These are phyloP conservation scores for Gossypium davidsonii DNA, from an alignment of 441 rosid genomes.

Conservation along the genomic window DNA sequence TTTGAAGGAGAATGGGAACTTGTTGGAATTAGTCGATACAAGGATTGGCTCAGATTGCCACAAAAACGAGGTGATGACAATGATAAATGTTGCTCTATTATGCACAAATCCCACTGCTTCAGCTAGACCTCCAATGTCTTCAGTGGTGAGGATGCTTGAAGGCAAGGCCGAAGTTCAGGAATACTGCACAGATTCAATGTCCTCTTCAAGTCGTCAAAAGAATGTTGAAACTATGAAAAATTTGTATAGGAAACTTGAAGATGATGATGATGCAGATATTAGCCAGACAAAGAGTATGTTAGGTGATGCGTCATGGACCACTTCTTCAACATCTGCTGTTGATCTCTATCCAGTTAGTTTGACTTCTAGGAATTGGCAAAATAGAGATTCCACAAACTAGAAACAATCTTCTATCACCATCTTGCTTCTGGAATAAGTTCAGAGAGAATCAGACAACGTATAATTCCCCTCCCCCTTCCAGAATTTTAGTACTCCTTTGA, in stretches of 20 bases:
- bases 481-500: no score
- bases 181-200: neutral
- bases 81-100: slow-evolving; percentile 45
- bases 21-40: slow-evolving; percentile 36
- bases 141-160: slow-evolving; percentile 65
- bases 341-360: slow-evolving; percentile 1
- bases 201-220: neutral
- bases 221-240: neutral
- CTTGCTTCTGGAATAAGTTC: neutral
- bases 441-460: neutral
- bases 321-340: neutral
- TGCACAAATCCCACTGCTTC: slow-evolving; percentile 40
- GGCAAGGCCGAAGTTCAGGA: slow-evolving; percentile 34
- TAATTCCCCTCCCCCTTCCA: neutral
- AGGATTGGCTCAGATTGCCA: slow-evolving; percentile 39
- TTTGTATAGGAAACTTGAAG: neutral
- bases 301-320: neutral
- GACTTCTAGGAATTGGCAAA: neutral
- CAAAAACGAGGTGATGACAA: slow-evolving; percentile 38
- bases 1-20: neutral
- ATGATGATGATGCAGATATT: neutral
- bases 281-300: neutral
- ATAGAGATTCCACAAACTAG: neutral
- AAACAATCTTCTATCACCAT: neutral
- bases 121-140: slow-evolving; percentile 54